Base-by-base conservation (phyloP, 805 yeast species). In the Hanseniaspora valbyensis region DNA sequence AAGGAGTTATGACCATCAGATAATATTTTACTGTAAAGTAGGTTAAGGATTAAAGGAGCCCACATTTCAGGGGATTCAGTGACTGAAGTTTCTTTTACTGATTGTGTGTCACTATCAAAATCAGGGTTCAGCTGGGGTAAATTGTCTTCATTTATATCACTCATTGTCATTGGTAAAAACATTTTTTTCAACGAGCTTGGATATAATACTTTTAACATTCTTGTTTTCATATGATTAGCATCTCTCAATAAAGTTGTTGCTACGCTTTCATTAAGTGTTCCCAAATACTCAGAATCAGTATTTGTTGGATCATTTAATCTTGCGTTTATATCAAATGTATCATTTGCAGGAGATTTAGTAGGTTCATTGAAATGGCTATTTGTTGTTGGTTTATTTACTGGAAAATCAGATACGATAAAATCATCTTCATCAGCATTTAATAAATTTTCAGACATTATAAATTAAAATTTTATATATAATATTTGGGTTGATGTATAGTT, bases 41-140 rank as follows among this genome's bases (percentile, higher is more conserved):
- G 58, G 25, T 63, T 58, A 28, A 65, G 63, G 4, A 59, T 46
- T 13, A 65, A 49, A 1, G 69, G 69, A 1, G 69, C 69, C 69
- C 69, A 65, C 8, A 65, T 55, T 51, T 65, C 69, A 36, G 57
- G 53, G 9, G 54, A 50, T 5, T 50, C 48, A 24, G 40, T 42
- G 14, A 33, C 40, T 26, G 50, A 44, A 3, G 33, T 33, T 24
- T 43, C 41, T 10, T 18, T 28, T 16, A 7, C 14, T 21, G 34
- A 10, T 29, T 21, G n/a, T 9, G 42, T 10, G 44, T 18, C 24
- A 18, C 54, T 53, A n/a, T 52, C 50, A 25, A 49, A 54, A 28
- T 50, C 52, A 8, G 19, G 14, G 26, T 33, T 34, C 7, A 18
- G 38, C 8, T 37, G 19, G 12, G 21, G 26, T 12, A 28, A 22